These are phyloP conservation scores for Pneumocystis sp. DNA, from an alignment of 1,139 yeast species.

Conservation along the genomic window DNA sequence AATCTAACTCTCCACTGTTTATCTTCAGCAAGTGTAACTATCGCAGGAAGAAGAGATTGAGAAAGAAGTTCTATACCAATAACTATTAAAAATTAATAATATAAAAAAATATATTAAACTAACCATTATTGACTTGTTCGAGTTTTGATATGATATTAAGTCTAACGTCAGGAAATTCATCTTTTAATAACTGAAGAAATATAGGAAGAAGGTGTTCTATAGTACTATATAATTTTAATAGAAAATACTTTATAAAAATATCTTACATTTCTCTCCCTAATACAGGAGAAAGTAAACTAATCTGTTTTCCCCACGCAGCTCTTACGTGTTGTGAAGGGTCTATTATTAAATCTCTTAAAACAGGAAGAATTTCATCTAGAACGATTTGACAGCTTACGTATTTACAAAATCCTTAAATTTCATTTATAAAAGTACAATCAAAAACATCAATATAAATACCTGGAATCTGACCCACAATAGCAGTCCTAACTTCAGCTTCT, in stretches of 20 bases:
- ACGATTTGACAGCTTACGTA: constrained; percentile 34
- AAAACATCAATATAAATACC: constrained; percentile 34
- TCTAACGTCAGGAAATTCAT: constrained; percentile 92
- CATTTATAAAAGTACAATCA: constrained; percentile 28
- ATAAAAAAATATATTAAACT: neutral
- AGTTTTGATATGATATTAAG: constrained; percentile 84
- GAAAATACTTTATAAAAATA: neutral
- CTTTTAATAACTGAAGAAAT: constrained; percentile 83
- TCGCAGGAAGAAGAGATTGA: constrained; percentile 83
- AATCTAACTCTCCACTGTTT: constrained; percentile 95
- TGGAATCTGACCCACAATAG: constrained; percentile 83
- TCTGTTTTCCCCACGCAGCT: constrained; percentile 76
- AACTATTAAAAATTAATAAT: constrained; percentile 26
- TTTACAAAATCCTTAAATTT: constrained; percentile 23
- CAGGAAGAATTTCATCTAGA: constrained; percentile 61
- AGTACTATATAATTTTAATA: constrained; percentile 29
- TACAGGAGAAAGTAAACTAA: constrained; percentile 75
- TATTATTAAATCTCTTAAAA: constrained; percentile 66
- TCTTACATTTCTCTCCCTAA: constrained; percentile 52
- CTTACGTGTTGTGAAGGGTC: constrained; percentile 91
- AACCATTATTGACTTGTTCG: constrained; percentile 63
- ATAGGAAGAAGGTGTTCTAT: constrained; percentile 74
- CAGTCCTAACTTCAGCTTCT: constrained; percentile 94
- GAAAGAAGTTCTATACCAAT: constrained; percentile 82
- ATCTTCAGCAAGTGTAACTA: constrained; percentile 90